Evolutionary conservation across 208 protist genomes (phyloP).

Genomic region (Trypanosoma melophagium): DNA sequence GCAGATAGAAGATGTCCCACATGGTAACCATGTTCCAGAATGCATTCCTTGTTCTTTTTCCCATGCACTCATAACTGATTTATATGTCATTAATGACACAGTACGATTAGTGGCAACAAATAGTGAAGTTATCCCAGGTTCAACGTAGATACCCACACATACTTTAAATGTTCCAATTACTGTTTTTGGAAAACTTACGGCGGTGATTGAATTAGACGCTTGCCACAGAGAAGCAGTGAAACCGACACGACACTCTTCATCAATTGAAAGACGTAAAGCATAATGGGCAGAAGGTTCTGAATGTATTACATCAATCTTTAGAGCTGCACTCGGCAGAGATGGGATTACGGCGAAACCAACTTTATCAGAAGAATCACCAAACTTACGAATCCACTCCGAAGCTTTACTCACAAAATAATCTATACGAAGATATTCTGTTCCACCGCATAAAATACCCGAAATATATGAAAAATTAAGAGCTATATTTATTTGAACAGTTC

Average conservation of each 20-base stretch:
- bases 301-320: slow-evolving; percentile 2
- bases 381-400: slow-evolving; percentile 32
- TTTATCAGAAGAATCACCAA: slow-evolving; percentile 25
- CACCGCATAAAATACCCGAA: slow-evolving; percentile 52
- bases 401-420: slow-evolving; percentile 57
- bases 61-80: slow-evolving; percentile 1
- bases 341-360: slow-evolving; percentile 3
- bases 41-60: slow-evolving; percentile 2
- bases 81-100: slow-evolving; percentile 2
- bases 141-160: slow-evolving; percentile 19
- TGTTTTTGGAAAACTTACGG: slow-evolving; percentile 2
- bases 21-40: slow-evolving; percentile 13
- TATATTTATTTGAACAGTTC: slow-evolving; percentile 37
- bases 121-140: slow-evolving; percentile 5
- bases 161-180: slow-evolving; percentile 13
- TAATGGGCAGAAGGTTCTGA: slow-evolving; percentile 20
- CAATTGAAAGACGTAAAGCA: slow-evolving; percentile 37
- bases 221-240: slow-evolving; percentile 20
- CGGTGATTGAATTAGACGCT: background rate
- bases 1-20: slow-evolving; percentile 14
- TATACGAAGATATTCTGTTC: slow-evolving; percentile 47
- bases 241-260: slow-evolving; percentile 40
- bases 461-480: slow-evolving; percentile 36
- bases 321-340: slow-evolving; percentile 3
- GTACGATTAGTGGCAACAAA: slow-evolving; percentile 14